A percentile compares a stretch with the other conserved stretches of the same genome.
Evolutionary conservation across 2,329 filamentous ascomycete species (phyloP).

Genomic region (Trichoderma breve): DNA sequence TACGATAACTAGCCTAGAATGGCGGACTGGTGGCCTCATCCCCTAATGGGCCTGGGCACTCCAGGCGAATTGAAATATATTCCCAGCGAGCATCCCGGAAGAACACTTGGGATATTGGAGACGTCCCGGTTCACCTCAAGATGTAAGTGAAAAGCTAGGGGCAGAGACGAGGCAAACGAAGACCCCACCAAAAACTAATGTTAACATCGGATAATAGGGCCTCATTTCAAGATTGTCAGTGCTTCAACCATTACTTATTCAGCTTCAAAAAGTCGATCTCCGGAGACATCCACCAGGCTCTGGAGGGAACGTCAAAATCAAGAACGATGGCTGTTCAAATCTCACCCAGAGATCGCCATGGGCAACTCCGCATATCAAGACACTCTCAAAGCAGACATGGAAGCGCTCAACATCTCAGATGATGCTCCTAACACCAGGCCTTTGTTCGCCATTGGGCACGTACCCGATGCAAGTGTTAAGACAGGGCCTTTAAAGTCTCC

Average conservation of each 20-base stretch:
- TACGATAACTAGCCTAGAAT: conserved; percentile 35
- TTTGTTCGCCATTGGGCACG: conserved; percentile 57
- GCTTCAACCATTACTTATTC: conserved; percentile 36
- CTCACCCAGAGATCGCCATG: conserved; percentile 50
- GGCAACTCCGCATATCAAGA: conserved; percentile 35
- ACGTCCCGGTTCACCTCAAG: conserved; percentile 31
- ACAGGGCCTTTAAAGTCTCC: conserved; percentile 30
- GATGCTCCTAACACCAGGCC: conserved; percentile 26
- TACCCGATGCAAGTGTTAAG: conserved; percentile 41
- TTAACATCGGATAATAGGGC: conserved; percentile 26
- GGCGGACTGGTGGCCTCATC: conserved; percentile 36
- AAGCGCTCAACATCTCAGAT: conserved; percentile 31
- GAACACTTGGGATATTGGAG: conserved; percentile 31
- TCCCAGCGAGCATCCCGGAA: conserved; percentile 25
- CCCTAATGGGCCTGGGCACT: conserved; percentile 35
- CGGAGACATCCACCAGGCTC: conserved; percentile 27
- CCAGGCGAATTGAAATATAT: conserved; percentile 36
- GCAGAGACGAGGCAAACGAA: not conserved
- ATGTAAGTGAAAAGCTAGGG: conserved; percentile 14
- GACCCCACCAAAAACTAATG: not conserved
- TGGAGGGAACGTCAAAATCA: conserved; percentile 38
- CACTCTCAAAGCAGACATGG: conserved; percentile 39
- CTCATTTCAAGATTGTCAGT: conserved; percentile 34
- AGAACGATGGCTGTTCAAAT: conserved; percentile 50
- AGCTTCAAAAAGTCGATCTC: conserved; percentile 30